Evolutionary conservation across 306 rosid genomes (phyloP), one percentile per base, ranked within the genome.

Genomic region (Cicer cuneatum): DNA sequence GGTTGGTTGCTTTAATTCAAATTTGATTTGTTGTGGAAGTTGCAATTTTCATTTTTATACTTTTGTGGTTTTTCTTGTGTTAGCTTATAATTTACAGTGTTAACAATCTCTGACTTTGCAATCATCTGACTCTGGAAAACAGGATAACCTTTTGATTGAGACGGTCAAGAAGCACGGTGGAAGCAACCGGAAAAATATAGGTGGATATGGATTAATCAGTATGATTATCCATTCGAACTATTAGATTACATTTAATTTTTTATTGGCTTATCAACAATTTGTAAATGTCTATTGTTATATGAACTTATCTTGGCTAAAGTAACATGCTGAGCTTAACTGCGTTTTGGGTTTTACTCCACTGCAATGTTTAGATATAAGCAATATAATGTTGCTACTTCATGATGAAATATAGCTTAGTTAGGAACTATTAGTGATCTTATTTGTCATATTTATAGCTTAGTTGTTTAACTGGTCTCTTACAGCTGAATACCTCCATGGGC

Each of bases 101-200:
- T 62, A 51, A 10, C 5, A 2, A 49, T 64, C 18, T 11, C 76
- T 86, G 70, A 78, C 58, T 42, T 75, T 37, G 40, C 35, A 38
- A 58, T 41, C 47, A 33, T 5, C 21, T 80, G 85, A 29, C 21
- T 63, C 11, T 83, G 70, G n/a, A 38, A 57, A 73, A 71, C 88
- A 89, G 95, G 95, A 87, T 71, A 73, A 62, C 29, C 81, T 80
- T 84, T 73, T 89, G 61, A 62, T 52, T 52, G 85, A 84, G 63
- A 71, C 61, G 29, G 90, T 89, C 71, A 73, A 77, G 76, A 85
- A 78, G 83, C 81, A 72, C 15, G 60, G 70, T n/a, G 84, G 73
- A 52, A 83, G 75, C 81, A 80, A 72, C 40, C 85, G 95, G 92
- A 87, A 84, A 74, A 49, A 68, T 61, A 82, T 87, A 83, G 90